A percentile compares a stretch with the other conserved stretches of the same genome.
These are phyloP conservation scores for Dacryopinax spathularia DNA, from an alignment of 768 basidiomycete genomes.

Conservation along the genomic window DNA sequence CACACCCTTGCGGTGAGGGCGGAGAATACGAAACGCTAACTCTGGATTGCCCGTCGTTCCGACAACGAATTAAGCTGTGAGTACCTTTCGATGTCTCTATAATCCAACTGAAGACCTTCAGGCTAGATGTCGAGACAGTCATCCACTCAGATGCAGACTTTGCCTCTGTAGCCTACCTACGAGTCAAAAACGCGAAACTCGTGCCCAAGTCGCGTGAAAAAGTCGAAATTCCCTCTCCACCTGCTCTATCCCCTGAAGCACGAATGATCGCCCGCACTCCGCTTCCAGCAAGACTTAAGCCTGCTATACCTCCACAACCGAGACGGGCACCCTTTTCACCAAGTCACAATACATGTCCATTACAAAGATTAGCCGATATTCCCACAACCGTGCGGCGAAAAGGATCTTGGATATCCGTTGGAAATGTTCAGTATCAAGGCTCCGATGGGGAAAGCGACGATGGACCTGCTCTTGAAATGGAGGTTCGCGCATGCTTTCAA, in stretches of 20 bases:
- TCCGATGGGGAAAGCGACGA: slow-evolving; percentile 6
- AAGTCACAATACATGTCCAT: no score
- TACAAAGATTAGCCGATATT: neutral
- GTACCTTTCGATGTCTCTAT: slow-evolving; percentile 16
- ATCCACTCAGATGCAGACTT: slow-evolving; percentile 70
- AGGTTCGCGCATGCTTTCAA: slow-evolving; percentile 56
- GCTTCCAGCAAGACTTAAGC: neutral
- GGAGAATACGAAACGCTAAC: slow-evolving; percentile 96
- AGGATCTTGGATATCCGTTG: slow-evolving; percentile 57
- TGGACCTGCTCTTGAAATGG: slow-evolving; percentile 44
- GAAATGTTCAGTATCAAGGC: slow-evolving; percentile 35
- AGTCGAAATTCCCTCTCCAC: neutral
- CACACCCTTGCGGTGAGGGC: slow-evolving; percentile 92
- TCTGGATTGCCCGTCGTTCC: slow-evolving; percentile 79
- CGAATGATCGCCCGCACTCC: neutral
- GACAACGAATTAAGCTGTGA: slow-evolving; percentile 55
- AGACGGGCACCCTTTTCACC: neutral
- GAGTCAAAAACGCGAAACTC: slow-evolving; percentile 55
- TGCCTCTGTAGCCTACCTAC: slow-evolving; percentile 81
- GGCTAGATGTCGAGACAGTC: slow-evolving; percentile 51
- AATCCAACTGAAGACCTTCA: slow-evolving; percentile 19
- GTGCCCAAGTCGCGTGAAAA: slow-evolving; percentile 33
- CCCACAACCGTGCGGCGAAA: slow-evolving; percentile 9
- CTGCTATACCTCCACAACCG: neutral
- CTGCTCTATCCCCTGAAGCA: neutral